A percentile compares a stretch with the other conserved stretches of the same genome.
phyloP scores from a whole-genome alignment of 768 basidiomycete genomes.

The Kwoniella sp. region DNA sequence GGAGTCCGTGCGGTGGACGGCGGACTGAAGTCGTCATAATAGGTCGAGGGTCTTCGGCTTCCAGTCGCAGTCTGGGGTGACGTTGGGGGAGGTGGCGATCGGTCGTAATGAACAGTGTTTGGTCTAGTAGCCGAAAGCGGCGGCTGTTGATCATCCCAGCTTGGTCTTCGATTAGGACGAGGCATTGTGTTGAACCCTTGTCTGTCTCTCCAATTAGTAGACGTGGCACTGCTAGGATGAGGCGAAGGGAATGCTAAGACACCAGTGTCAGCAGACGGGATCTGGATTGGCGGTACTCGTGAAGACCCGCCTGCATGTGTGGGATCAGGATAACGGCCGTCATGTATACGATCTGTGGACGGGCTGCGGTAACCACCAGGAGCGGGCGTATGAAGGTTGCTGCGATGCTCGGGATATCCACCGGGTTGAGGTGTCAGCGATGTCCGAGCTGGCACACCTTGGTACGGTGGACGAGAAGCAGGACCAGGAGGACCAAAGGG shows the following conservation, averaged over 20 bases:
- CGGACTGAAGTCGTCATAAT: constrained; percentile 36
- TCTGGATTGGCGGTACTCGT: constrained; percentile 21
- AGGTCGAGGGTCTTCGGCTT: constrained; percentile 33
- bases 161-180: constrained; percentile 6
- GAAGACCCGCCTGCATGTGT: constrained; percentile 22
- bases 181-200: constrained; percentile 17
- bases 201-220: constrained; percentile 1
- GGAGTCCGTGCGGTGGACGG: constrained; percentile 23
- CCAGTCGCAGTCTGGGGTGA: constrained; percentile 39
- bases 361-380: constrained; percentile 27
- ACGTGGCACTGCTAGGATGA: constrained; percentile 16
- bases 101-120: constrained; percentile 39
- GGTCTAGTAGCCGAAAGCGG: constrained; percentile 20
- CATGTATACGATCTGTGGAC: constrained; percentile 35
- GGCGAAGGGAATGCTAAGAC: constrained; percentile 44
- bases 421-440: constrained; percentile 29
- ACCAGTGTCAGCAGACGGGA: constrained; percentile 3
- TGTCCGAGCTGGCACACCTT: constrained; percentile 28
- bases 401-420: constrained; percentile 8
- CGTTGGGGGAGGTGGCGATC: constrained; percentile 31
- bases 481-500: constrained; percentile 17
- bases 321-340: constrained; percentile 46
- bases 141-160: constrained; percentile 20
- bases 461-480: constrained; percentile 34
- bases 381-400: constrained; percentile 6